A percentile compares a stretch with the other conserved stretches of the same genome.
These are phyloP conservation scores for Acorus gramineus DNA, from an alignment of 106 monocot species.

Conservation along the genomic window DNA sequence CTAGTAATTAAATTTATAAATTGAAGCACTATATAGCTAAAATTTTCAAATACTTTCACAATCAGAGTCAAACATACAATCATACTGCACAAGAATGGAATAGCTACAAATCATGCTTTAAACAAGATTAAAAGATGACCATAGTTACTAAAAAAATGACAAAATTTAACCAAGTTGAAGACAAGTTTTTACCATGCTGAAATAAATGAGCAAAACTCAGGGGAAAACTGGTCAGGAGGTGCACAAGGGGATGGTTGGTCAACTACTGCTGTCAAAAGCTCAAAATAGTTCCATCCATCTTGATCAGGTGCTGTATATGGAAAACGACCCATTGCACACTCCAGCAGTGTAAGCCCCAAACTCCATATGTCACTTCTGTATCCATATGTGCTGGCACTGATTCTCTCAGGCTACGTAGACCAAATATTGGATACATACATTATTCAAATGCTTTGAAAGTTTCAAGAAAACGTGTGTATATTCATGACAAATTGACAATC, in stretches of 20 bases:
- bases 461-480: too few relatives aligned
- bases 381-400: slow-evolving; percentile 79
- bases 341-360: slow-evolving; percentile 85
- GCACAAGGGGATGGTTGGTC: slow-evolving; percentile 85
- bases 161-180: too few relatives aligned
- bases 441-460: too few relatives aligned
- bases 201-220: slow-evolving; percentile 95
- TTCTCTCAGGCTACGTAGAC: slow-evolving; percentile 68
- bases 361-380: slow-evolving; percentile 98
- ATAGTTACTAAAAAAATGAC: too few relatives aligned
- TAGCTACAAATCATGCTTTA: too few relatives aligned
- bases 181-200: slow-evolving; percentile 63
- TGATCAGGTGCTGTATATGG: slow-evolving; percentile 68
- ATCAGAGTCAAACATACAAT: too few relatives aligned
- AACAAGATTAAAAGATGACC: too few relatives aligned
- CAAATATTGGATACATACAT: background rate
- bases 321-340: slow-evolving; percentile 91
- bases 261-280: slow-evolving; percentile 82
- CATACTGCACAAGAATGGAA: too few relatives aligned
- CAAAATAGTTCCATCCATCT: slow-evolving; percentile 82
- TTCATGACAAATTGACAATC: too few relatives aligned
- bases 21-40: too few relatives aligned
- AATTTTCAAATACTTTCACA: too few relatives aligned
- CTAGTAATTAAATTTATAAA: too few relatives aligned
- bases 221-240: slow-evolving; percentile 91